Evolutionary conservation across 345 rosid species (phyloP), one percentile per base, ranked within the genome.

Genomic region (Sisymbrium irio): DNA sequence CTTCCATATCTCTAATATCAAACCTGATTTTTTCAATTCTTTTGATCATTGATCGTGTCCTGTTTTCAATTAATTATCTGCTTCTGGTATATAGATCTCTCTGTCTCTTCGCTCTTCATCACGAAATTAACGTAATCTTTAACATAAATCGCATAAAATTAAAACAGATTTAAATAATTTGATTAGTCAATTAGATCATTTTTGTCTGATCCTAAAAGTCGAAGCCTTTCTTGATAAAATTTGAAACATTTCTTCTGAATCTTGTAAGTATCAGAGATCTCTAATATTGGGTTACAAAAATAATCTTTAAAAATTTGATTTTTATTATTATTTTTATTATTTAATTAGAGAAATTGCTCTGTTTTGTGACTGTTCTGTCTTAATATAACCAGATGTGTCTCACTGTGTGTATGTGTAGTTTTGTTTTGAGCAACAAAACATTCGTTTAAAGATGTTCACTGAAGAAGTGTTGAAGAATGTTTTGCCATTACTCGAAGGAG

Each of bases 391-490:
- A 46, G 3, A 40, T 65, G 17, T 32, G 60, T 54, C 37, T 54
- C 37, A 28, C 12, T 54, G 11, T 54, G n/a, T 27, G 13, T 12
- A 7, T 51, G 57, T 45, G 61, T n/a, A 40, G 62, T 59, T 57
- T 5, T 0, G 37, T 60, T 22, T 22, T 20, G 32, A 60, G 19
- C n/a, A 33, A 27, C 28, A 27, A 22, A n/a, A 6, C 59, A 45
- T 45, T 6, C n/a, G 51, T 46, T 2, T 35, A 17, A 81, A 69
- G 78, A 95, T 92, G 99, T 49, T 79, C 20, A 28, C 49, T 51
- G 89, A 84, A 75, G 97, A 90, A 84, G 85, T 88, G 36, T 67
- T 95, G 81, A 90, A 87, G 84, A 85, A 81, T 6, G 99, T 95
- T 46, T 92, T 92, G 15, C 96, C 96, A 67, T 80, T 90, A 11